Evolutionary conservation across 2,329 filamentous ascomycete genomes (phyloP).

Genomic region (Epichloe amarillans): DNA sequence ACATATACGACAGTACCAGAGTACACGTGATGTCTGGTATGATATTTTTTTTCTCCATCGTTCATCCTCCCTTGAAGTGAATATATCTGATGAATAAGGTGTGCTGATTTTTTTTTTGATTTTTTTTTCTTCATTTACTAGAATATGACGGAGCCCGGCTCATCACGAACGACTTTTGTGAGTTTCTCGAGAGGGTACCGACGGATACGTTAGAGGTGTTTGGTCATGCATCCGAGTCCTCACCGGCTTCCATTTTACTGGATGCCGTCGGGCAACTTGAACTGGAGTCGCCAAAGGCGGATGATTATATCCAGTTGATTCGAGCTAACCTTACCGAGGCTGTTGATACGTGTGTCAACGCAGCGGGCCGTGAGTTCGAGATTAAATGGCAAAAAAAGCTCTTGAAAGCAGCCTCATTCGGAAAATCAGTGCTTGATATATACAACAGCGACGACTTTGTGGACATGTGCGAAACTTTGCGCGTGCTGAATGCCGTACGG

Average conservation of each 20-base stretch:
- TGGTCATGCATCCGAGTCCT: constrained; percentile 74
- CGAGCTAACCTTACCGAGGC: constrained; percentile 77
- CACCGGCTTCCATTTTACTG: constrained; percentile 79
- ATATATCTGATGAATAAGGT: not conserved
- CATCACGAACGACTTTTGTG: constrained; percentile 86
- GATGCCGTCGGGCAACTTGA: constrained; percentile 88
- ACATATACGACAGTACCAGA: constrained; percentile 80
- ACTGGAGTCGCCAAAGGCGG: constrained; percentile 87
- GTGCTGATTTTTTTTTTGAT: constrained; percentile 5
- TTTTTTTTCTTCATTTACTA: constrained; percentile 13
- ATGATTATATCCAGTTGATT: constrained; percentile 95
- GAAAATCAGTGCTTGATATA: constrained; percentile 90
- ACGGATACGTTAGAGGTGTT: constrained; percentile 81
- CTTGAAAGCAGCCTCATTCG: constrained; percentile 92
- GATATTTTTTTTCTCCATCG: constrained; percentile 2
- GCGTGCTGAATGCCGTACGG: constrained; percentile 83
- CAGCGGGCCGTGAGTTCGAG: constrained; percentile 83
- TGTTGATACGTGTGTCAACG: constrained; percentile 85
- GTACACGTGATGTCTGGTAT: constrained; percentile 79
- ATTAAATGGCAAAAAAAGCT: constrained; percentile 89
- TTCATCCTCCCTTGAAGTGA: not conserved
- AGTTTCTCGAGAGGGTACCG: constrained; percentile 91
- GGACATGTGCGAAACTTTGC: constrained; percentile 88
- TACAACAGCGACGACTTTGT: constrained; percentile 99
- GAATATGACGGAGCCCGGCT: constrained; percentile 77